These are phyloP conservation scores for Ascochyta lentis DNA, from an alignment of 2,329 filamentous ascomycete species.

Conservation along the genomic window DNA sequence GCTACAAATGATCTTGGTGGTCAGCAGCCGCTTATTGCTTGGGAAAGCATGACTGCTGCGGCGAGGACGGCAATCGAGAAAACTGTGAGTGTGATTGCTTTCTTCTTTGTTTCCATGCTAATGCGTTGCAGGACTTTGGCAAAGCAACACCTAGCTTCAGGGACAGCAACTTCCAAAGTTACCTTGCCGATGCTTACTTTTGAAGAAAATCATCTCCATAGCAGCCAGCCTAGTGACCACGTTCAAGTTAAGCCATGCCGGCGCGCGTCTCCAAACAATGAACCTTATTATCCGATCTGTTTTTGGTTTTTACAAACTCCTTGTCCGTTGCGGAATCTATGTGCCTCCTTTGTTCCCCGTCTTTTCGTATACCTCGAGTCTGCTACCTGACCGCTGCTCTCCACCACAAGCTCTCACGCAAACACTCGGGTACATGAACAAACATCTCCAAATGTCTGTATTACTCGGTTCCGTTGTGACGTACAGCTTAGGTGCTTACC, in stretches of 20 bases:
- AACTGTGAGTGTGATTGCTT: conserved; percentile 34
- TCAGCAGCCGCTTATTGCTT: conserved; percentile 57
- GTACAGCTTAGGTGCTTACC: not conserved
- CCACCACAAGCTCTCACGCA: too few relatives aligned
- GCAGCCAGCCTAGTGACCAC: not conserved
- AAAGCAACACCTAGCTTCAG: conserved; percentile 57
- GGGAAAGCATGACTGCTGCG: conserved; percentile 56
- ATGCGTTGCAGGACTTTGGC: conserved; percentile 48
- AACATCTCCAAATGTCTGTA: not conserved
- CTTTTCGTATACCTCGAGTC: not conserved
- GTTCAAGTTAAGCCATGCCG: not conserved
- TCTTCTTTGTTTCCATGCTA: not conserved
- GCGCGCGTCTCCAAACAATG: not conserved
- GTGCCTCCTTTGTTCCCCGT: not conserved
- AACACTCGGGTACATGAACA: not conserved
- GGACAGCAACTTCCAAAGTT: conserved; percentile 55
- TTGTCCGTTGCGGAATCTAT: not conserved
- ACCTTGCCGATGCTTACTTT: conserved; percentile 46
- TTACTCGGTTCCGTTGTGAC: not conserved
- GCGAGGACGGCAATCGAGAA: conserved; percentile 53
- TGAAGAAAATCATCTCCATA: not conserved
- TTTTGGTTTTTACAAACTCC: too few relatives aligned
- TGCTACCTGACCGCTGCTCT: too few relatives aligned
- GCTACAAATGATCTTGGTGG: conserved; percentile 52
- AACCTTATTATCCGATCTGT: not conserved